A percentile compares a stretch with the other conserved stretches of the same genome.
Conservation (phyloP, 2,329 filamentous ascomycete species). For the Pseudogymnoascus sp. region DNA sequence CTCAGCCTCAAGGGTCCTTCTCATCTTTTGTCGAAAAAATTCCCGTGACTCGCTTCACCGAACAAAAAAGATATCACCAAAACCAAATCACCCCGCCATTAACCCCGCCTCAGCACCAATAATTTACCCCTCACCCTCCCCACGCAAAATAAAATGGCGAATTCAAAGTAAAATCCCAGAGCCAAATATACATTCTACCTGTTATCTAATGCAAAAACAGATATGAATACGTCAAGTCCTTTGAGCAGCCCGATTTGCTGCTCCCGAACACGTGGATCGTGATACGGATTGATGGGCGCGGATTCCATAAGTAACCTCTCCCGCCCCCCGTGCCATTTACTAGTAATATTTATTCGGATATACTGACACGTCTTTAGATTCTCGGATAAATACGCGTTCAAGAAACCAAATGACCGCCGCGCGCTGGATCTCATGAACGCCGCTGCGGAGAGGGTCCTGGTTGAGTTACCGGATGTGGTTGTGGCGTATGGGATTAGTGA, state of each 20-base stretch:
- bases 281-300: slow-evolving; percentile 84
- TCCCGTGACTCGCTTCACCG: not conserved
- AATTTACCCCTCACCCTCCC: not conserved
- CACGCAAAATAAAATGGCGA: slow-evolving; percentile 10
- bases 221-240: slow-evolving; percentile 87
- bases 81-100: not conserved
- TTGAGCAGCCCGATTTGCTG: slow-evolving; percentile 74
- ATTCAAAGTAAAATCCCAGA: slow-evolving; percentile 11
- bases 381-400: slow-evolving; percentile 72
- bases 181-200: not conserved
- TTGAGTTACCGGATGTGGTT: slow-evolving; percentile 73
- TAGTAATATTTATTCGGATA: not conserved
- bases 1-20: not conserved
- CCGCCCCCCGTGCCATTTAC: not conserved
- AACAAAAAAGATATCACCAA: not conserved
- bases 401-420: slow-evolving; percentile 84
- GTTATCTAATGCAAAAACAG: slow-evolving; percentile 35
- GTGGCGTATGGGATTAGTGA: slow-evolving; percentile 92
- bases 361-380: slow-evolving; percentile 45
- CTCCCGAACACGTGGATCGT: slow-evolving; percentile 94
- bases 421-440: slow-evolving; percentile 92
- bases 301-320: slow-evolving; percentile 72
- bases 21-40: not conserved
- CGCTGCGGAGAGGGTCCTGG: slow-evolving; percentile 76
- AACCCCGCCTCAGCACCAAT: not conserved